Base-by-base conservation (phyloP, 345 rosid species). In the Nephelium lappaceum region DNA sequence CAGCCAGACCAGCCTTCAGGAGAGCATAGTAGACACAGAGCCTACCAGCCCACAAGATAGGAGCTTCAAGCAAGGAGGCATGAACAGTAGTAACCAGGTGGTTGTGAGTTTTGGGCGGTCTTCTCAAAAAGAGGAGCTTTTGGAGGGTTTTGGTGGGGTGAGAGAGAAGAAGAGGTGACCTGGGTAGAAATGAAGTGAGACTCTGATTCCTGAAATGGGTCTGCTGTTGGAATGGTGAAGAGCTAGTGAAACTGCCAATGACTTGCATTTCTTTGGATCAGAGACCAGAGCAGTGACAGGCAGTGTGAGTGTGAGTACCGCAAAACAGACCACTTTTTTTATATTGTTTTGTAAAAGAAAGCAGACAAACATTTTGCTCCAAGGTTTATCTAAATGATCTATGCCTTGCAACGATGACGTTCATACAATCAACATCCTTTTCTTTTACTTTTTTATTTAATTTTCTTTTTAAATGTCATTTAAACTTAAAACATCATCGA, bases 21-120 rank as follows among this genome's bases (percentile, higher is more conserved):
- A 95, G 95, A 0, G 93, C 97, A 74, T 95, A 95, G 78, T 85
- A 95, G 84, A 91, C 81, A 76, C 90, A 95, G 62, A 92, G 80
- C 84, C 99, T 87, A 66, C 93, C 93, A 61, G 89, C 98, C 99
- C 99, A 95, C 60, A 93, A 66, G 49, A 93, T 79, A 12, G 98
- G 98, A 63, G 85, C 78, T 68, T 93, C 96, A 36, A 91, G 82
- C 88, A 95, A 47, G 11, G 98, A 92, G 64, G 96, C 95, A 71
- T 75, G 86, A 16, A 86, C 43, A 11, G 71, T 69, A 11, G 71
- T 69, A 73, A 79, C 19, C 9, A 87, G 39, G 66, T 45, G 6
- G 43, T 51, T 86, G 77, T 73, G 76, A 3, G 57, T 8, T 23
- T 74, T 76, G 12, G 49, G n/a, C n/a, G n/a, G 19, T 36, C 21